Evolutionary conservation across 257 asterid species (phyloP), one percentile per base, ranked within the genome.

Genomic region (Gardenia jasminoides): DNA sequence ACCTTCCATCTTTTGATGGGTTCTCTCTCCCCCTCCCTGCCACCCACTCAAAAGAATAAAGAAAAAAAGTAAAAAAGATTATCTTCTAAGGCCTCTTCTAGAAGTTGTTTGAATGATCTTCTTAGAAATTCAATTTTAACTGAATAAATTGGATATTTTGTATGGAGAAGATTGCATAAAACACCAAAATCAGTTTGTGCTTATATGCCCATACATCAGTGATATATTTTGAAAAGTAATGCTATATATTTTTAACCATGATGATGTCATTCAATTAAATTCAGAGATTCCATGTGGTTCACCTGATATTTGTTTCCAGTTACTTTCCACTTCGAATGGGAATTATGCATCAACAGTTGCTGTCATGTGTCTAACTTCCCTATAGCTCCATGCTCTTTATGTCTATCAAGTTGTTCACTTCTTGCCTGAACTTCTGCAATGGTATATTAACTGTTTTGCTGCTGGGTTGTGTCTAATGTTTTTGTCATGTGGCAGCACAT

Each of bases 401-500:
- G 61, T 6, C 6, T 22, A 3, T 7, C 44, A 10, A 70, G 15
- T 6, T 59, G 39, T 13, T 39, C 26, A 43, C 50, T 58, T 73
- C 26, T 52, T 36, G 47, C 12, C 12, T 47, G 48, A 30, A 79
- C 65, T 43, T 7, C 72, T 61, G n/a, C 12, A 58, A 61, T 6
- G 0, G 26, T 10, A 52, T 31, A 7, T 22, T 28, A 6, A 56
- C 24, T 59, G 11, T n/a, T 70, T 44, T 80, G 24, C 54, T 75
- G 41, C 46, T 59, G 70, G 44, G 28, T 75, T 41, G 2, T 5
- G 54, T 66, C 70, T 77, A 16, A 65, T 33, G 12, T 48, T 73
- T 36, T 64, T 62, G 3, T 59, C 31, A 31, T 82, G 82, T 69
- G 72, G 88, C 97, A 96, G 99, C 85, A 84, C 92, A 77, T 96